phyloP scores from a whole-genome alignment of 345 rosid genomes.

The Raphanus sativus region DNA sequence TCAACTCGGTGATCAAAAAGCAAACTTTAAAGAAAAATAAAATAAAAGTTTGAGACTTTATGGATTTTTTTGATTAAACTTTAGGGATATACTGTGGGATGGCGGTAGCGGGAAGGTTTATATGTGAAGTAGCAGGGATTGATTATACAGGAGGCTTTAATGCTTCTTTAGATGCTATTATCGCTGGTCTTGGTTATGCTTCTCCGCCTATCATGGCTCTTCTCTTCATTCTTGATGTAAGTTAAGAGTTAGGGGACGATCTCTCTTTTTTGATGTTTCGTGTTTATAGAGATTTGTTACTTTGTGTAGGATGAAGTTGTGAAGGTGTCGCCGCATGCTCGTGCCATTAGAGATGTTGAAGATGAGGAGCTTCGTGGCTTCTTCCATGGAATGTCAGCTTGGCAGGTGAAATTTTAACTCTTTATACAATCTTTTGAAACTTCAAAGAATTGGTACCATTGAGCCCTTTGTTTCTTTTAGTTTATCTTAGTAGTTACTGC shows the following conservation, averaged over 20 bases:
- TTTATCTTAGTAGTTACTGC: constrained; percentile 81
- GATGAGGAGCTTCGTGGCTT: constrained; percentile 92
- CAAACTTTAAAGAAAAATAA: too few species aligned
- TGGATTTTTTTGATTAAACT: background rate
- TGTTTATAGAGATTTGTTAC: background rate
- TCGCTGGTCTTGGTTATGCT: constrained; percentile 89
- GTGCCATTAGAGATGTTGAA: constrained; percentile 98
- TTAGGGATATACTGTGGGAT: constrained; percentile 88
- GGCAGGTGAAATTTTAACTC: constrained; percentile 59
- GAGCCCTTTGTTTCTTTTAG: constrained; percentile 41
- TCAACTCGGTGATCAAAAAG: background rate
- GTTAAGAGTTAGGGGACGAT: background rate
- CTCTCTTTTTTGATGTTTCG: background rate
- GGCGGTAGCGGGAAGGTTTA: constrained; percentile 83
- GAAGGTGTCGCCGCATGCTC: constrained; percentile 90
- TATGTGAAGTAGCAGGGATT: constrained; percentile 76
- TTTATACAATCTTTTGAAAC: background rate
- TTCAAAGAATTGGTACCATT: background rate
- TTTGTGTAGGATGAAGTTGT: constrained; percentile 86
- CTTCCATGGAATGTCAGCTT: constrained; percentile 98
- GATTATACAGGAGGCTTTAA: constrained; percentile 84
- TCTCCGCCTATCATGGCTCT: constrained; percentile 96
- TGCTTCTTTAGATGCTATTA: constrained; percentile 69
- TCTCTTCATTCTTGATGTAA: constrained; percentile 87
- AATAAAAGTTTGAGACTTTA: background rate